These are phyloP conservation scores for Entrophospora sp. DNA, from an alignment of 192 early-diverging fungal genomes.

Conservation along the genomic window DNA sequence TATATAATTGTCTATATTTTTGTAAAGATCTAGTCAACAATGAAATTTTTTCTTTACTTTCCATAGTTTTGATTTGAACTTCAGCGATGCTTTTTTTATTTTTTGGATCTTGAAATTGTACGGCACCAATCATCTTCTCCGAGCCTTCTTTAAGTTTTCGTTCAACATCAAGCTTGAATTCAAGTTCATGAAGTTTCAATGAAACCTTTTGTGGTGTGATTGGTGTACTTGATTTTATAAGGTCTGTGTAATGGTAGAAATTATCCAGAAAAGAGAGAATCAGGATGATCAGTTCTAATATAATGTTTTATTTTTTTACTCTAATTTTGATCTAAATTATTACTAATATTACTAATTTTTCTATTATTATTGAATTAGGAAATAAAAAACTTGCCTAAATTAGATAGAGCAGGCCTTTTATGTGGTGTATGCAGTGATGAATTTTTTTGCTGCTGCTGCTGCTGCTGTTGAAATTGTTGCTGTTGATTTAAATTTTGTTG, in stretches of 20 bases:
- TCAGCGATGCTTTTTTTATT: conserved; percentile 49
- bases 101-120: conserved; percentile 39
- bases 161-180: conserved; percentile 89
- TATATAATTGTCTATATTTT: conserved; percentile 79
- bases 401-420: no score
- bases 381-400: no score
- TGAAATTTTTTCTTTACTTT: conserved; percentile 69
- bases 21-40: conserved; percentile 66
- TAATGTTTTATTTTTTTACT: conserved; percentile 13
- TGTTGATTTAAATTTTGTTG: no score
- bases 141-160: conserved; percentile 83
- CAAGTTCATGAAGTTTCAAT: conserved; percentile 77
- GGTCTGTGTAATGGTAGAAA: conserved; percentile 45
- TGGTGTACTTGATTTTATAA: conserved; percentile 59
- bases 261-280: background rate
- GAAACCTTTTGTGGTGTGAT: conserved; percentile 65
- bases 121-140: conserved; percentile 52
- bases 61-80: conserved; percentile 45
- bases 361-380: no score
- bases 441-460: no score
- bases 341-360: no score
- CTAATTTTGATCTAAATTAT: no score
- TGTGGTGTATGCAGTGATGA: no score
- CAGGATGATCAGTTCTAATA: conserved; percentile 23
- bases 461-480: no score